Evolutionary conservation across 148 eudicot genomes (phyloP).

Genomic region (Fagopyrum tataricum): DNA sequence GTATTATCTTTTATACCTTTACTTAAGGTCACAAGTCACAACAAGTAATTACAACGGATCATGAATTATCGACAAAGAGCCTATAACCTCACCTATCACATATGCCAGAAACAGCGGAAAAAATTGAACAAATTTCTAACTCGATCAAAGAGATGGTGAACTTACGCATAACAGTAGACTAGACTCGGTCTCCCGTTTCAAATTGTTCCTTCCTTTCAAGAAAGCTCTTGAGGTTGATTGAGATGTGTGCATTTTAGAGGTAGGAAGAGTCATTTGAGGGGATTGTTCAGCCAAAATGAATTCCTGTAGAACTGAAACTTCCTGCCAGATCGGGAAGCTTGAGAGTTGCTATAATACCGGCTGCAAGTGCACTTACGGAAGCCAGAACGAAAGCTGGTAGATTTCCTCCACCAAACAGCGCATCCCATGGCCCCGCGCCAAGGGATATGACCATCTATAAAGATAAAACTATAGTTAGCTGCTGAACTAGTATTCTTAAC

Average conservation of each 20-base stretch:
- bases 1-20: not conserved
- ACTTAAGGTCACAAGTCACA: not conserved
- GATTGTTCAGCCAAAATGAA: constrained; percentile 66
- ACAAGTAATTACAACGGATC: constrained; percentile 2
- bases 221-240: not conserved
- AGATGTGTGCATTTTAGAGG: not conserved
- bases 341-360: constrained; percentile 60
- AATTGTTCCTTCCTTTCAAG: not conserved
- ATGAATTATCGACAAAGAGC: not conserved
- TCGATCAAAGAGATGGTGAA: not conserved
- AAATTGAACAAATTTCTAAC: constrained; percentile 25
- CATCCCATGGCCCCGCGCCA: constrained; percentile 99
- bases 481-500: not conserved
- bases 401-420: constrained; percentile 92
- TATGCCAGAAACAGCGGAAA: constrained; percentile 15
- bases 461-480: not conserved
- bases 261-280: constrained; percentile 6
- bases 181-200: not conserved
- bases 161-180: constrained; percentile 2
- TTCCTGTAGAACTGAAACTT: constrained; percentile 57
- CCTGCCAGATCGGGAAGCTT: constrained; percentile 73
- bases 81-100: not conserved
- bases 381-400: constrained; percentile 88
- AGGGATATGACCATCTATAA: constrained; percentile 83
- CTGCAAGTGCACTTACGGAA: constrained; percentile 66